These are phyloP conservation scores for Ceratocystis albifundus DNA, from an alignment of 2,329 filamentous ascomycete species.

Conservation along the genomic window DNA sequence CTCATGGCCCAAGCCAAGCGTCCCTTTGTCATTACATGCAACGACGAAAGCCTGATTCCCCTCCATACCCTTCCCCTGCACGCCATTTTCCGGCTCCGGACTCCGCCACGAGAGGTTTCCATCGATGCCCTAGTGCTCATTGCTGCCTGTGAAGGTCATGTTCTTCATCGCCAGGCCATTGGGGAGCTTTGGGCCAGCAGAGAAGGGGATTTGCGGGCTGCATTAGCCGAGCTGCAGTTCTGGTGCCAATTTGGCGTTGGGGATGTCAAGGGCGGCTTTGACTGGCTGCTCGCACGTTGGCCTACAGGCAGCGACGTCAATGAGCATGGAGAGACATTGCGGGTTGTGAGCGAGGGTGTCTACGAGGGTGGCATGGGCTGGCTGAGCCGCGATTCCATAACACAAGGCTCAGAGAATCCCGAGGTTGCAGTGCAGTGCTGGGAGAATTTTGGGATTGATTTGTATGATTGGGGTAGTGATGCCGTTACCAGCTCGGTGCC, in stretches of 20 bases:
- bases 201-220: conserved; percentile 61
- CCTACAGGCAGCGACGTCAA: conserved; percentile 60
- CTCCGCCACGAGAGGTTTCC: conserved; percentile 54
- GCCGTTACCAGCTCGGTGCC: background rate
- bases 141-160: conserved; percentile 80
- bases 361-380: conserved; percentile 70
- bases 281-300: conserved; percentile 78
- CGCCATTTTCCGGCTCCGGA: conserved; percentile 66
- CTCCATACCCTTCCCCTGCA: conserved; percentile 64
- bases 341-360: conserved; percentile 71
- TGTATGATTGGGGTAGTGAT: conserved; percentile 42
- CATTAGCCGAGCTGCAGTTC: conserved; percentile 75
- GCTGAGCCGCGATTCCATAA: conserved; percentile 50
- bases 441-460: conserved; percentile 55
- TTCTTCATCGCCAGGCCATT: conserved; percentile 56
- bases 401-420: conserved; percentile 26
- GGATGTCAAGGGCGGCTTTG: conserved; percentile 72
- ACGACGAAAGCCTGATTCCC: conserved; percentile 74
- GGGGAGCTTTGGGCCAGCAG: conserved; percentile 59
- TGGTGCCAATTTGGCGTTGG: conserved; percentile 97
- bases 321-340: conserved; percentile 52
- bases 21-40: conserved; percentile 92
- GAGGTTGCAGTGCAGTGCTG: conserved; percentile 55
- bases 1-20: conserved; percentile 77
- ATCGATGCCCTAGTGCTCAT: conserved; percentile 71